These are phyloP conservation scores for Daedaleopsis sinensis DNA, from an alignment of 768 basidiomycete species.

Conservation along the genomic window DNA sequence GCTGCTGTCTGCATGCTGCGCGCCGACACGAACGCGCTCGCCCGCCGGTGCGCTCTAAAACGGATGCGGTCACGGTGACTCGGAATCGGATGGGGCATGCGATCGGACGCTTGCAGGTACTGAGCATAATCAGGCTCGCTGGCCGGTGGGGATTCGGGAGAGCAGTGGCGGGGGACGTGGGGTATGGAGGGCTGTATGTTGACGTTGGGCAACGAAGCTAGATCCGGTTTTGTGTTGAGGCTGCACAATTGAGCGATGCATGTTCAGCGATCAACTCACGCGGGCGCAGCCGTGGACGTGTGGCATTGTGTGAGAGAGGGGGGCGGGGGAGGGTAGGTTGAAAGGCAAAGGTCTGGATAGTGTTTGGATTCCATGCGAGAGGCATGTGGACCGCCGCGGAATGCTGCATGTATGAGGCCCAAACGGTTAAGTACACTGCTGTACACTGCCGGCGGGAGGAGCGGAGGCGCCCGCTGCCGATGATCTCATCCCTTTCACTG, in stretches of 20 bases:
- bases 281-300: not conserved
- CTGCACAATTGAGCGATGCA: not conserved
- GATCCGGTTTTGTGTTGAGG: too few species aligned
- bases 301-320: not conserved
- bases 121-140: not conserved
- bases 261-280: not conserved
- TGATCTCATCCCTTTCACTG: not conserved
- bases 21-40: not conserved
- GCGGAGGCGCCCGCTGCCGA: not conserved
- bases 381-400: too few species aligned
- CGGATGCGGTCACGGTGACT: not conserved
- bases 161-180: not conserved
- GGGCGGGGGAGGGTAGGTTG: not conserved
- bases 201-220: not conserved
- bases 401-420: too few species aligned
- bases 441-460: not conserved
- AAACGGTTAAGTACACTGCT: too few species aligned
- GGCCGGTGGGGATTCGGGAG: not conserved
- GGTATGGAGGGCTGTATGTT: not conserved
- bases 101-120: not conserved
- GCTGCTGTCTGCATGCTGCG: constrained; percentile 5
- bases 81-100: not conserved
- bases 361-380: too few species aligned
- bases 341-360: not conserved
- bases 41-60: not conserved